phyloP scores from a whole-genome alignment of 495 filamentous ascomycete species.

The Usnea hakonensis region DNA sequence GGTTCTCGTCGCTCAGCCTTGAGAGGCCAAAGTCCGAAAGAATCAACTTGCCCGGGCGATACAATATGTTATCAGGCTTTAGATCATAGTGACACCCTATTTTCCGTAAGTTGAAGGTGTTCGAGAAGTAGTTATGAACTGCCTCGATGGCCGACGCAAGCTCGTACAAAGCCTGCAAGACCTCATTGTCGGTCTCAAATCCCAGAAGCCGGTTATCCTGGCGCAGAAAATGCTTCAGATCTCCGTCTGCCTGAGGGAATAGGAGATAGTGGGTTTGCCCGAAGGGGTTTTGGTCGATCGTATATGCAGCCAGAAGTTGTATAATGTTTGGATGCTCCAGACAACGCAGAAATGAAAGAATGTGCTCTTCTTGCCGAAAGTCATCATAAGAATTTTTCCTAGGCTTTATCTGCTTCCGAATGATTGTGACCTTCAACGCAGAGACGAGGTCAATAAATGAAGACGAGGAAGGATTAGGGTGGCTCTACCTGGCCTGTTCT shows the following conservation, averaged over 20 bases:
- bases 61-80: constrained; percentile 25
- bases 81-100: constrained; percentile 24
- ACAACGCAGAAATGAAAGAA: neutral
- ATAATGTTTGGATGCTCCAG: constrained; percentile 2
- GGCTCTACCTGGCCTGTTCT: neutral
- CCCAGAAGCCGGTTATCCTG: neutral
- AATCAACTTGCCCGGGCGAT: constrained; percentile 19
- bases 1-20: neutral
- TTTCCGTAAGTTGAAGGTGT: constrained; percentile 7
- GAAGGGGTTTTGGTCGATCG: neutral
- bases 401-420: neutral
- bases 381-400: neutral
- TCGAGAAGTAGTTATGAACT: constrained; percentile 13
- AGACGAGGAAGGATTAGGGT: neutral
- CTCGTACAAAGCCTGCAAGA: neutral
- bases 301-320: neutral
- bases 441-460: neutral
- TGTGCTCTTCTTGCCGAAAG: neutral
- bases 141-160: constrained; percentile 13
- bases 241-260: neutral
- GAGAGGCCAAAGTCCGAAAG: constrained; percentile 20
- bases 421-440: neutral
- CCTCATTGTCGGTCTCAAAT: neutral
- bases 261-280: neutral
- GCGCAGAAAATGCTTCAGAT: neutral